Evolutionary conservation across 2,329 filamentous ascomycete species (phyloP).

Genomic region (Colletotrichum sublineola): DNA sequence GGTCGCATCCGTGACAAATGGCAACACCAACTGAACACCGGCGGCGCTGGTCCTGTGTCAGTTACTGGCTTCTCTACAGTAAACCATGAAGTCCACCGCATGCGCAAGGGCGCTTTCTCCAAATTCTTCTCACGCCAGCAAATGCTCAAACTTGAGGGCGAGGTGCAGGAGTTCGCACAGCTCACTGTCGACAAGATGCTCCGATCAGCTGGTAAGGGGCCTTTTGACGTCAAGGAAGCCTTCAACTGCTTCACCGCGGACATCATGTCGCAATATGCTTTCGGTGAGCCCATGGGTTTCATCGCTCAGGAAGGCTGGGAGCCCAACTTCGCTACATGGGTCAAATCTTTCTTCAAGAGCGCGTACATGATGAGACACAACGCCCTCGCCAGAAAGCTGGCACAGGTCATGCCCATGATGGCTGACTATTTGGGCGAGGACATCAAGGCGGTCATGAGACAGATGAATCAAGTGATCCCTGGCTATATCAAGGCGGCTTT

Average conservation of each 20-base stretch:
- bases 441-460: constrained; percentile 46
- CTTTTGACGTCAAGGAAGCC: constrained; percentile 52
- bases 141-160: constrained; percentile 37
- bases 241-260: constrained; percentile 57
- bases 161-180: constrained; percentile 38
- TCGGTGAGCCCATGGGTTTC: constrained; percentile 52
- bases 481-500: constrained; percentile 45
- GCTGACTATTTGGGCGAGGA: constrained; percentile 46
- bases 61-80: constrained; percentile 45
- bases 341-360: constrained; percentile 49
- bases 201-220: constrained; percentile 39
- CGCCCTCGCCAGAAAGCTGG: constrained; percentile 46
- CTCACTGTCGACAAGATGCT: constrained; percentile 44
- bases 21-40: constrained; percentile 47
- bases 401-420: constrained; percentile 45
- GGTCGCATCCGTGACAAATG: constrained; percentile 41
- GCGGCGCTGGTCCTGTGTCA: constrained; percentile 44
- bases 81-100: constrained; percentile 52
- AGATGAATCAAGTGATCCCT: constrained; percentile 47
- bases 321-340: constrained; percentile 53
- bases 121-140: constrained; percentile 52
- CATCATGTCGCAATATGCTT: constrained; percentile 55
- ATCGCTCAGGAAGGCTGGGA: constrained; percentile 49
- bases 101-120: constrained; percentile 48
- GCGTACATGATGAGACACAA: constrained; percentile 53